phyloP scores from a whole-genome alignment of 768 basidiomycete species.

The Pilatotrama ljubarskyi region DNA sequence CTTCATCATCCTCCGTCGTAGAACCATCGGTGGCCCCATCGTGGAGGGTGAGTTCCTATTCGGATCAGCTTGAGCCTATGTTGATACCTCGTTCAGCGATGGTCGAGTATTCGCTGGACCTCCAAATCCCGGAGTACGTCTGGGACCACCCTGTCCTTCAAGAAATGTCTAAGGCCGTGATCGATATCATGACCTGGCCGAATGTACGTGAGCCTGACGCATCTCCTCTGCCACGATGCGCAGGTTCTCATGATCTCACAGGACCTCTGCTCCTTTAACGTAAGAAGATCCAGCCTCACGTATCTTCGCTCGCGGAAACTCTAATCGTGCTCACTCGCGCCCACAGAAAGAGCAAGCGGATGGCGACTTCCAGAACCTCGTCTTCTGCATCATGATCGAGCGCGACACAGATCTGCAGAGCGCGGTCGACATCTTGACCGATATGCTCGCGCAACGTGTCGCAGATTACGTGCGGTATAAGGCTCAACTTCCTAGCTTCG shows the following conservation, averaged over 20 bases:
- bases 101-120: conserved; percentile 39
- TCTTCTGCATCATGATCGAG: conserved; percentile 42
- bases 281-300: conserved; percentile 3
- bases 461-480: conserved; percentile 36
- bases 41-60: conserved; percentile 36
- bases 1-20: conserved; percentile 39
- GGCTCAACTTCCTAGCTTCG: conserved; percentile 37
- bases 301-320: conserved; percentile 1
- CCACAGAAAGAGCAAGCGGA: conserved; percentile 41
- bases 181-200: conserved; percentile 44
- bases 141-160: conserved; percentile 36
- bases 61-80: background rate
- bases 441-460: conserved; percentile 38
- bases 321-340: background rate
- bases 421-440: conserved; percentile 39
- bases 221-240: conserved; percentile 27
- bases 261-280: conserved; percentile 23
- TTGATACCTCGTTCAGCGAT: conserved; percentile 28
- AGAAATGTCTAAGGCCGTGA: conserved; percentile 42
- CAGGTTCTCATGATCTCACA: conserved; percentile 31
- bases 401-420: conserved; percentile 34
- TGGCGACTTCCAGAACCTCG: conserved; percentile 42
- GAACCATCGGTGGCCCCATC: conserved; percentile 39
- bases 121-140: conserved; percentile 38
- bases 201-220: conserved; percentile 31